phyloP scores from a whole-genome alignment of 345 rosid genomes.

The Cochlearia excelsa region DNA sequence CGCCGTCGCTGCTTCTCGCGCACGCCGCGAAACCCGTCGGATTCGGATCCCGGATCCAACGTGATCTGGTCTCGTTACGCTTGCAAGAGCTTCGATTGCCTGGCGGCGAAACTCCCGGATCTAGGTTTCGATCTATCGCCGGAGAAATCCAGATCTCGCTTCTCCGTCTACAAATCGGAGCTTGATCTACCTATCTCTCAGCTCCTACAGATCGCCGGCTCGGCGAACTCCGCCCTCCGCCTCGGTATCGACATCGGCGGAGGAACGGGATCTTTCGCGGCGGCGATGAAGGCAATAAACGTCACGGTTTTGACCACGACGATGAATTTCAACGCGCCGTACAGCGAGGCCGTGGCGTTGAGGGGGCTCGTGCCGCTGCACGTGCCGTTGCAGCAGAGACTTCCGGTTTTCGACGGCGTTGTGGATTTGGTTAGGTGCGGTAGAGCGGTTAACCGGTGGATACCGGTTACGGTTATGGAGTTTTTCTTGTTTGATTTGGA shows the following conservation, averaged over 20 bases:
- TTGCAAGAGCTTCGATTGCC: constrained; percentile 75
- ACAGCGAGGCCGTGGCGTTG: constrained; percentile 84
- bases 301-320: constrained; percentile 80
- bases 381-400: constrained; percentile 86
- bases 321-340: constrained; percentile 84
- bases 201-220: constrained; percentile 63
- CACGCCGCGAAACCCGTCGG: constrained; percentile 55
- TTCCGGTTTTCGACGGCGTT: constrained; percentile 88
- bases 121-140: constrained; percentile 57
- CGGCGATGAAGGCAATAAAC: constrained; percentile 67
- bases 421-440: constrained; percentile 91
- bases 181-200: constrained; percentile 87
- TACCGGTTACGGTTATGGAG: constrained; percentile 76
- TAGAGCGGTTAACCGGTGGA: constrained; percentile 92
- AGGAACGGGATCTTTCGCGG: constrained; percentile 83
- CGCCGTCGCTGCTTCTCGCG: constrained; percentile 97
- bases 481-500: constrained; percentile 82
- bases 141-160: constrained; percentile 45
- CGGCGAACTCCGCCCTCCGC: constrained; percentile 55
- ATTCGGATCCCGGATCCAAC: constrained; percentile 59
- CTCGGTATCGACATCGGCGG: constrained; percentile 92
- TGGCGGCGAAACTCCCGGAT: constrained; percentile 47
- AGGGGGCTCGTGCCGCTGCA: constrained; percentile 87
- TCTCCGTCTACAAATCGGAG: constrained; percentile 57
- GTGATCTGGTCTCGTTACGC: constrained; percentile 70